Evolutionary conservation across 1,139 yeast species (phyloP).

Genomic region (Candida sp.): DNA sequence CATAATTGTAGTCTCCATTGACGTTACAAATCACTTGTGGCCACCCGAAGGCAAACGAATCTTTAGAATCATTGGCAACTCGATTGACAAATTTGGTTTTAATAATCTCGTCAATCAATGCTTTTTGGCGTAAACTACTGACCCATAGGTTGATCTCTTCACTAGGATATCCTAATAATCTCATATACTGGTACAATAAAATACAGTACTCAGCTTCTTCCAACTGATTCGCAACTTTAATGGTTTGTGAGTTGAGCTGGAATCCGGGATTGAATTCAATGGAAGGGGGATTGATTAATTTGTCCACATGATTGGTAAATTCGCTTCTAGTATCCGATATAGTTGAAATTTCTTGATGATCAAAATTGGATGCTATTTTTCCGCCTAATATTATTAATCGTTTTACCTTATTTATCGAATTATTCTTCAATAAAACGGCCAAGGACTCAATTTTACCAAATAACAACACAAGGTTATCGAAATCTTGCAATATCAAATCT

Average conservation of each 20-base stretch:
- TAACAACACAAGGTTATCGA: constrained; percentile 1
- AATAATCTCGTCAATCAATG: constrained; percentile 19
- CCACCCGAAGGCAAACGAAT: constrained; percentile 2
- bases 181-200: constrained; percentile 45
- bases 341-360: not conserved
- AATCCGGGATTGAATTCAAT: constrained; percentile 41
- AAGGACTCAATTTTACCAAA: not conserved
- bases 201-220: constrained; percentile 57
- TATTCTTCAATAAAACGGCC: not conserved
- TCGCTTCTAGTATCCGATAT: not conserved
- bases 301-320: not conserved
- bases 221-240: constrained; percentile 26
- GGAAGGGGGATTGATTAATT: not conserved
- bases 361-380: not conserved
- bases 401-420: not conserved
- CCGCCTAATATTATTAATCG: constrained; percentile 1
- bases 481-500: not conserved
- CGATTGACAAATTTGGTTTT: constrained; percentile 5
- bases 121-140: constrained; percentile 34
- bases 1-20: constrained; percentile 5
- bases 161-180: constrained; percentile 41
- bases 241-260: constrained; percentile 27
- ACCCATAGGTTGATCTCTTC: constrained; percentile 39
- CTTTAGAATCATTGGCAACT: constrained; percentile 2
- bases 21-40: constrained; percentile 7